Base-by-base conservation (phyloP, 2,329 filamentous ascomycete genomes). In the Cercospora zeina region DNA sequence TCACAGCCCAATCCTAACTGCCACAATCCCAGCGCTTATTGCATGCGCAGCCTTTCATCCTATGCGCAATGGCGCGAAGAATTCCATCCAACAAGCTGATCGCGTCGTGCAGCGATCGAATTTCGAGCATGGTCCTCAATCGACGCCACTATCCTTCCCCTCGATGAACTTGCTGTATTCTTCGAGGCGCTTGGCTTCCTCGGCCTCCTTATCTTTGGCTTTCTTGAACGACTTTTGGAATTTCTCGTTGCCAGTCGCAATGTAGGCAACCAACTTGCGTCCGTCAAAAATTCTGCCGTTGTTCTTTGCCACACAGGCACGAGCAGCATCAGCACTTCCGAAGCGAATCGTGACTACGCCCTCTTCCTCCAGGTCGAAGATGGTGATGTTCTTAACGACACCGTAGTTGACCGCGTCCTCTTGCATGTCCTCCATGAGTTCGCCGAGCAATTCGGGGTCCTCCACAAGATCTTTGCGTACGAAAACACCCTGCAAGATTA, bases 401-500 rank as follows among this genome's bases (percentile, higher is more conserved):
- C 95, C 95, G 13, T 95, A 80, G 77, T 96, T 96, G 62, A 85
- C 83, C 75, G 91, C 96, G 77, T 96, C 93, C 55, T 96, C 91
- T 50, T 90, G 85, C 60, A 97, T 90, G 73, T 99, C 95, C 74
- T 96, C 89, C 74, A 96, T 96, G 78, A 97, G 96, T 66, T 97
- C 93, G 37, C 96, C 80, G 63, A 96, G 83, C 1, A 89, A 90
- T 0, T 87, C 87, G 1, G 90, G 87, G 71, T 97, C 93, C 72
- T 96, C 90, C 69, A 92, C 87, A 27, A 97, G 82, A 78, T 96
- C 91, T 65, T 88, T 75, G 45, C 93, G 81, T 1, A 91, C 96
- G 77, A 99, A 99, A 89, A 96, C 96, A 77, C 96, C 87, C 73
- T 91, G 91, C 66, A 99, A 79, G 62, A 97, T 87, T 30, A 96